phyloP scores from a whole-genome alignment of 2,329 filamentous ascomycete species.

The Tricladium varicosporioides region DNA sequence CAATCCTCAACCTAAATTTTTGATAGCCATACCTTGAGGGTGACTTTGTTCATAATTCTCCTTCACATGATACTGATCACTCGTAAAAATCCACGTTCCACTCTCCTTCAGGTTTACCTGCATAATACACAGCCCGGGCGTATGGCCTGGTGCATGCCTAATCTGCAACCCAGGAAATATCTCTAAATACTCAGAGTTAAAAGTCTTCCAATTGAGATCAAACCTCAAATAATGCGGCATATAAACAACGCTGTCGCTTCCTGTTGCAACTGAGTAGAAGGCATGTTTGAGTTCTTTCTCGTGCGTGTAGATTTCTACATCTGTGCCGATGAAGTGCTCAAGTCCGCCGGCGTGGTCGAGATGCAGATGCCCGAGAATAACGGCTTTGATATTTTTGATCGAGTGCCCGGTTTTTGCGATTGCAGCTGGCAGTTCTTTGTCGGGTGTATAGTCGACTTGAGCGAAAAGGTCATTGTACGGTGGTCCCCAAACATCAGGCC shows the following conservation, averaged over 20 bases:
- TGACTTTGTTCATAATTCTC: slow-evolving; percentile 39
- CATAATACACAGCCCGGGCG: slow-evolving; percentile 15
- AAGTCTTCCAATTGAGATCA: slow-evolving; percentile 42
- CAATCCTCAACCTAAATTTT: too few relatives aligned
- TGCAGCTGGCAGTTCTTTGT: slow-evolving; percentile 18
- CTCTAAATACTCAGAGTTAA: slow-evolving; percentile 35
- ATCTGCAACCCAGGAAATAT: slow-evolving; percentile 36
- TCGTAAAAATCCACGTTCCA: slow-evolving; percentile 40
- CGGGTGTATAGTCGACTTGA: slow-evolving; percentile 33
- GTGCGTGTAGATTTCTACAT: slow-evolving; percentile 44
- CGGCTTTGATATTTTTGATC: slow-evolving; percentile 43
- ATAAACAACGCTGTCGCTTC: slow-evolving; percentile 37
- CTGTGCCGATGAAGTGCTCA: slow-evolving; percentile 40
- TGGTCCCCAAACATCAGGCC: slow-evolving; percentile 29
- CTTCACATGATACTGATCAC: slow-evolving; percentile 39
- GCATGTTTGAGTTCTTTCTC: slow-evolving; percentile 45
- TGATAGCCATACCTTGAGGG: slow-evolving; percentile 36
- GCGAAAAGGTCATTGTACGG: slow-evolving; percentile 39
- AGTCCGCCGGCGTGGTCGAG: slow-evolving; percentile 46
- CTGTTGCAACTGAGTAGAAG: slow-evolving; percentile 40
- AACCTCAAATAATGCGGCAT: slow-evolving; percentile 36
- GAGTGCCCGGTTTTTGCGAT: slow-evolving; percentile 27
- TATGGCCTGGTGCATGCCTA: slow-evolving; percentile 11
- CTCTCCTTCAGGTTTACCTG: slow-evolving; percentile 14
- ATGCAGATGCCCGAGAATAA: slow-evolving; percentile 45